These are phyloP conservation scores for Geotrichum carabidarum DNA, from an alignment of 1,139 yeast species.

Conservation along the genomic window DNA sequence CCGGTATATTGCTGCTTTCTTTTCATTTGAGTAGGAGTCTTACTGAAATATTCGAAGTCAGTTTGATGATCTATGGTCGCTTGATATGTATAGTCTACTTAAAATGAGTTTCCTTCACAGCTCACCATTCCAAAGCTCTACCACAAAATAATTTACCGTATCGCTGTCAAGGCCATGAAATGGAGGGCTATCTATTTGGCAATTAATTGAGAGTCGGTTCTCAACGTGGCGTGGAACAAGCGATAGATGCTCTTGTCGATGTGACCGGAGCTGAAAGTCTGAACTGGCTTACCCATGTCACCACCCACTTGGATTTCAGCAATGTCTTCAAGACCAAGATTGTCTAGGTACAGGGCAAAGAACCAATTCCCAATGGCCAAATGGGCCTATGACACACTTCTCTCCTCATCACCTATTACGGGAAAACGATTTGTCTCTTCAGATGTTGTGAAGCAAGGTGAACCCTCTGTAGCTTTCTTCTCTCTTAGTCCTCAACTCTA, in stretches of 20 bases:
- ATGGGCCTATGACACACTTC: background rate
- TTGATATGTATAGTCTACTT: too few relatives aligned
- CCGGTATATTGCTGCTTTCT: too few relatives aligned
- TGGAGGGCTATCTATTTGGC: background rate
- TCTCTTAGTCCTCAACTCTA: background rate
- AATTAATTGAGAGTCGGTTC: background rate
- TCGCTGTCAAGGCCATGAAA: too few relatives aligned
- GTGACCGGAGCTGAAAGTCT: background rate
- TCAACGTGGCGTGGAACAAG: background rate
- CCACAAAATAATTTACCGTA: too few relatives aligned
- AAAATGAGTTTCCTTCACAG: too few relatives aligned
- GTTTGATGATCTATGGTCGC: too few relatives aligned
- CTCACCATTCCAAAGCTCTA: too few relatives aligned
- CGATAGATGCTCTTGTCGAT: background rate
- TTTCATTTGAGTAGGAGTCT: too few relatives aligned
- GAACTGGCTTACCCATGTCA: background rate
- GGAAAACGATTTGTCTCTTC: background rate
- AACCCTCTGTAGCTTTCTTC: background rate
- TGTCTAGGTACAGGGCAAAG: background rate
- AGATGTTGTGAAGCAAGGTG: background rate
- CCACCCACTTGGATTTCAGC: background rate
- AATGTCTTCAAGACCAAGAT: background rate
- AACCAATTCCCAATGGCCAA: background rate
- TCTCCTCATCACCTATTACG: background rate
- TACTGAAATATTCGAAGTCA: too few relatives aligned